A percentile compares a stretch with the other conserved stretches of the same genome.
These are phyloP conservation scores for Heliamphora ciliata DNA, from an alignment of 179 eudicot species.

Conservation along the genomic window DNA sequence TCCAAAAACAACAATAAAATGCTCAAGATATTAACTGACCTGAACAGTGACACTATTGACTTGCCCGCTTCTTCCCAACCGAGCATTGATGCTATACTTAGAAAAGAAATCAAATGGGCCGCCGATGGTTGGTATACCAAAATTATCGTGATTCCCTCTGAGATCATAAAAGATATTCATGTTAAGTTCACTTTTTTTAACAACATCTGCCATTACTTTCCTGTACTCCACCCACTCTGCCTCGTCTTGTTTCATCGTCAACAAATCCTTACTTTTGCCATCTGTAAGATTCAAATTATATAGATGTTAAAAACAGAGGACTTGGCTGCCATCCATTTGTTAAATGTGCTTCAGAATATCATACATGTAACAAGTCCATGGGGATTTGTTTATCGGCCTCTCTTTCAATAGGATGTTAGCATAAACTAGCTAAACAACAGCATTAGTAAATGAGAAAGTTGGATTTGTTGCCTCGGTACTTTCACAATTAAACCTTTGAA, in stretches of 20 bases:
- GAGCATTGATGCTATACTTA: conserved; percentile 68
- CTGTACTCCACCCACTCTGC: conserved; percentile 83
- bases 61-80: conserved; percentile 49
- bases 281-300: conserved; percentile 32
- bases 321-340: background rate
- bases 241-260: conserved; percentile 76
- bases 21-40: conserved; percentile 32
- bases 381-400: background rate
- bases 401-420: background rate
- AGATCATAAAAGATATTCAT: conserved; percentile 68
- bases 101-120: conserved; percentile 64
- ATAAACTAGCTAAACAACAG: background rate
- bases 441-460: background rate
- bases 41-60: conserved; percentile 76
- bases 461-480: background rate
- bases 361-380: background rate
- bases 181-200: conserved; percentile 68
- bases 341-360: background rate
- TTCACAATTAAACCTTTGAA: background rate
- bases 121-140: conserved; percentile 66
- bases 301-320: background rate
- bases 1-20: conserved; percentile 8
- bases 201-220: conserved; percentile 59
- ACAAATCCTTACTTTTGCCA: conserved; percentile 87
- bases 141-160: conserved; percentile 92